Conservation (phyloP, 2,329 filamentous ascomycete genomes). For the Fusarium citri region DNA sequence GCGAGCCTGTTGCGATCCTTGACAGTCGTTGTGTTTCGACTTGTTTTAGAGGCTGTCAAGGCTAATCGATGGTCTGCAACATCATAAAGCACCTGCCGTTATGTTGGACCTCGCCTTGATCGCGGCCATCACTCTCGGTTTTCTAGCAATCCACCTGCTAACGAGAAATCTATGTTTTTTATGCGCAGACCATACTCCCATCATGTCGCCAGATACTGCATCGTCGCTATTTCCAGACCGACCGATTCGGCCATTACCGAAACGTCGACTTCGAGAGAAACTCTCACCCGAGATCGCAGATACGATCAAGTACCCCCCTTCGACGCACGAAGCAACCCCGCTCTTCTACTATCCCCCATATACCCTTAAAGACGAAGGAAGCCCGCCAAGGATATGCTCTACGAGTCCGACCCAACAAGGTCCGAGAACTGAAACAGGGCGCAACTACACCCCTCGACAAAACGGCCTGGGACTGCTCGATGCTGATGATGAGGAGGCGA, state of each 20-base stretch:
- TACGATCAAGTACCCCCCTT: slow-evolving; percentile 83
- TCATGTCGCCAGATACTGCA: slow-evolving; percentile 78
- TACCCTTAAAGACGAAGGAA: slow-evolving; percentile 61
- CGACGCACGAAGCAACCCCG: slow-evolving; percentile 75
- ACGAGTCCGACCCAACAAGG: slow-evolving; percentile 39
- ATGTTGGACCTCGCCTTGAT: slow-evolving; percentile 31
- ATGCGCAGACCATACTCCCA: slow-evolving; percentile 58
- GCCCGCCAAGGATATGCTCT: slow-evolving; percentile 32
- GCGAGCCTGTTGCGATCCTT: slow-evolving; percentile 8
- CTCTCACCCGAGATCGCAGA: slow-evolving; percentile 87
- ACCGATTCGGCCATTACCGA: slow-evolving; percentile 92
- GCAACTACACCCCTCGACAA: slow-evolving; percentile 45
- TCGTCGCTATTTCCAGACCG: slow-evolving; percentile 88
- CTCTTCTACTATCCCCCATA: slow-evolving; percentile 75
- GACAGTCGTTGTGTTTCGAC: slow-evolving; percentile 7
- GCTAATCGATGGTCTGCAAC: slow-evolving; percentile 9
- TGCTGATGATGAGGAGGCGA: slow-evolving; percentile 70
- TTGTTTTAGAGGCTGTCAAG: slow-evolving; percentile 5
- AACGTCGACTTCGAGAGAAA: slow-evolving; percentile 86
- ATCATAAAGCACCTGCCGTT: slow-evolving; percentile 1
- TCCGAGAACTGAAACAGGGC: slow-evolving; percentile 41
- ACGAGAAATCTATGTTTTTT: slow-evolving; percentile 38
- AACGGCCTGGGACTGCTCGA: slow-evolving; percentile 63
- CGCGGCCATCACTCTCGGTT: slow-evolving; percentile 24
- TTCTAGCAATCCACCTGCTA: slow-evolving; percentile 45